Evolutionary conservation across 148 eudicot genomes (phyloP), one percentile per base, ranked within the genome.

Genomic region (Heliamphora exappendiculata): DNA sequence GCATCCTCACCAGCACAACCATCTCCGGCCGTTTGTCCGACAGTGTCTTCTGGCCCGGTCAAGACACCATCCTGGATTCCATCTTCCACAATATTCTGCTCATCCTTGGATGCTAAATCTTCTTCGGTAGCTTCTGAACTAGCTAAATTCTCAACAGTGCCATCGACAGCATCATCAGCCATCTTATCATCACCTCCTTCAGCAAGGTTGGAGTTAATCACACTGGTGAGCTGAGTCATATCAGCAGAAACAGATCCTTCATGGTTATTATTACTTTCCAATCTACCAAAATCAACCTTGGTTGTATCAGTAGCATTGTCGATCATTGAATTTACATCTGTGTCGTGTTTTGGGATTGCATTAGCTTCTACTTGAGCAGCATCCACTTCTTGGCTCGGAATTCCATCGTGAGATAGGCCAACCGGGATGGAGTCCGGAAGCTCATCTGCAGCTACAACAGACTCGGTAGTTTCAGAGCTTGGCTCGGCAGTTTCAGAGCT

Each of bases 371-470:
- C 76, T 54, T 76, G 78, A 79, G 73, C 42, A 67, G 45, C 71
- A 42, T 58, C 81, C 34, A 44, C 34, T 2, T 71, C 71, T 63
- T 71, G 79, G 31, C 73, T 67, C 44, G 72, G 74, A 62, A 71
- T 80, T 51, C 63, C 77, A 67, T 80, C 80, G 49, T 62, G 13
- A 31, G 83, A 70, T 10, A 28, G 64, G 60, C 79, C 84, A 13
- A 78, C 79, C 16, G 72, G 79, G 84, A 81, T 67, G 29, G 84
- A 20, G 26, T 81, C 78, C 58, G 20, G 76, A 72, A 68, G 72
- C 63, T 60, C 85, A 59, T 57, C 68, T 20, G 78, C 20, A 24
- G 34, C 31, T 7, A 33, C 49, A 44, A 24, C 75, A 76, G 78
- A n/a, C n/a, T n/a, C n/a, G n/a, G n/a, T n/a, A n/a, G n/a, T n/a